These are phyloP conservation scores for Paramecium caudatum DNA, from an alignment of 73 alveolate species.

Conservation along the genomic window DNA sequence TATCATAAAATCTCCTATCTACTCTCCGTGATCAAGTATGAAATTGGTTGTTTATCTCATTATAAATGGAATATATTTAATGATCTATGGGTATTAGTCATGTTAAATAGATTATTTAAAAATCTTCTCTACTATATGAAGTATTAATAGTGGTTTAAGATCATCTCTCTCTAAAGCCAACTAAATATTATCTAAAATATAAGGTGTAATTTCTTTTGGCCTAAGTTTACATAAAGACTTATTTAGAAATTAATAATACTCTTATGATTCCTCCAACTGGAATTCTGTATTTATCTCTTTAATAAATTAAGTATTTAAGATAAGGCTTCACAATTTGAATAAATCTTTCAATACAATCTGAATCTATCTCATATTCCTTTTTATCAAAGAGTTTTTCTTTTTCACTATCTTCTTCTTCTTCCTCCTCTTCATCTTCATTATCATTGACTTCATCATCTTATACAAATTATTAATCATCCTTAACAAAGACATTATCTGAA, in stretches of 20 bases:
- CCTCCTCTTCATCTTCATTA: slow-evolving; percentile 15
- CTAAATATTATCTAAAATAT: background rate
- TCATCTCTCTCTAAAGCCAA: slow-evolving; percentile 41
- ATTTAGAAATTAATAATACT: background rate
- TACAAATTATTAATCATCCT: slow-evolving; percentile 3
- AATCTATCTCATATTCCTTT: slow-evolving; percentile 11
- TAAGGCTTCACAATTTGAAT: background rate
- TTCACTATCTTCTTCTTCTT: background rate
- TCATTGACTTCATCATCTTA: slow-evolving; percentile 22
- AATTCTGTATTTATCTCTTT: background rate
- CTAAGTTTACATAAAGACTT: slow-evolving; percentile 49
- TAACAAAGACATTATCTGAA: background rate
- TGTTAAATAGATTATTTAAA: background rate
- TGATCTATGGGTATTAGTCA: background rate
- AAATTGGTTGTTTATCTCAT: slow-evolving; percentile 23
- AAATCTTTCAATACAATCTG: slow-evolving; percentile 32
- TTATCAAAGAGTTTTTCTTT: slow-evolving; percentile 12
- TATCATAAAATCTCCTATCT: slow-evolving; percentile 68
- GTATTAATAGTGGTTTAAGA: background rate
- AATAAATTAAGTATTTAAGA: slow-evolving; percentile 46
- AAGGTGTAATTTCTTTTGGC: slow-evolving; percentile 52
- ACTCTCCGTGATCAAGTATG: slow-evolving; percentile 15
- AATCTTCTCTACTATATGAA: background rate
- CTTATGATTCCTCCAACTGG: background rate
- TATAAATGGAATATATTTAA: slow-evolving; percentile 44